Evolutionary conservation across 306 rosid genomes (phyloP), one percentile per base, ranked within the genome.

Genomic region (Malus asiatica): DNA sequence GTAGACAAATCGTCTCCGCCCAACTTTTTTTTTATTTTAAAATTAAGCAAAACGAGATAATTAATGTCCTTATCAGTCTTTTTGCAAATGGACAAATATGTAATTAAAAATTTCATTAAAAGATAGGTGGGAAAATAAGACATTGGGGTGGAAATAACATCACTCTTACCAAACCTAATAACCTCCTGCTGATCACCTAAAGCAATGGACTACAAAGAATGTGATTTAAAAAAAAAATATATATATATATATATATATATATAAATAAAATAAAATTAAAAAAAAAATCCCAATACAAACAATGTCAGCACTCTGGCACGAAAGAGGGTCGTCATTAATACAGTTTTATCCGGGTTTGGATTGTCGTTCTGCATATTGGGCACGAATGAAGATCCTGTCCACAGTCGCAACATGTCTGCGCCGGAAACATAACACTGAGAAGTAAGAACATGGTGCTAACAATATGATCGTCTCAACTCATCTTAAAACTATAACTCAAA

Each of bases 391-490:
- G 96, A 73, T 84, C 86, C 73, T 44, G 75, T 61, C 99, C 99
- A 16, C 99, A 95, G 9, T 85, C 97, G 62, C 96, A 82, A 75
- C 99, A 95, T 11, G 99, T 95, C 99, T 95, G 95, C 68, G 75
- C 83, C 79, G 77, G 71, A 69, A 80, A 29, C 29, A 20, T 51
- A 74, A 1, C 2, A 35, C 8, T 35, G 40, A 35, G 40, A 35
- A 4, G 22, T 38, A 11, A 72, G 64, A 22, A 57, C 51, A 73
- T 42, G 27, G 67, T 53, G 63, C 69, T 70, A 29, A 66, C 19
- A n/a, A n/a, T 32, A 58, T 20, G 70, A 42, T 63, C 25, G 25
- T 72, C 70, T 23, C 32, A 59, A 55, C 14, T 52, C 19, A 66
- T 57, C 74, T 38, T 8, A 4, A 64, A 25, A 72, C 63, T 20